Evolutionary conservation across 2,329 filamentous ascomycete genomes (phyloP).

Genomic region (Venturia asperata): DNA sequence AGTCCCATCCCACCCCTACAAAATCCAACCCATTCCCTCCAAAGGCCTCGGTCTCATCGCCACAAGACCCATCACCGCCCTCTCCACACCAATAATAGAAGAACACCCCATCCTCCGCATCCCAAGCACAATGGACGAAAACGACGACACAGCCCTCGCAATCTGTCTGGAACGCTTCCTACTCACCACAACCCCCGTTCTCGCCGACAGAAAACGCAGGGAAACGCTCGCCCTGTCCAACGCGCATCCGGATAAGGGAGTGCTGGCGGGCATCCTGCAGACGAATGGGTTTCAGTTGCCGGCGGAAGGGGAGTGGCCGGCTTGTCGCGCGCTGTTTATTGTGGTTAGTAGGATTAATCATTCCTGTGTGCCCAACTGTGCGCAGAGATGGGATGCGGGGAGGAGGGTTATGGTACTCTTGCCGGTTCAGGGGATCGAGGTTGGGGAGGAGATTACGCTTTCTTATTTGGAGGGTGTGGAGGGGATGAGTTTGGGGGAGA

Average conservation of each 20-base stretch:
- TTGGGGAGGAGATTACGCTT: neutral
- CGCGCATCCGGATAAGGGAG: neutral
- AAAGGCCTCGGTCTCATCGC: neutral
- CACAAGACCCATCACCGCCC: neutral
- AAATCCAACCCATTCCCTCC: neutral
- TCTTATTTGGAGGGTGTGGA: neutral
- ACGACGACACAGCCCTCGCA: neutral
- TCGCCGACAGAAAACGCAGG: neutral
- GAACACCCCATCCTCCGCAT: neutral
- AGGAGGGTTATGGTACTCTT: neutral
- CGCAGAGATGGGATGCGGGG: neutral
- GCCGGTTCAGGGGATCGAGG: neutral
- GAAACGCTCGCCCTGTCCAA: neutral
- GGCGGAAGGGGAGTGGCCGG: neutral
- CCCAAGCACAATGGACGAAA: conserved; percentile 5
- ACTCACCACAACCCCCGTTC: neutral
- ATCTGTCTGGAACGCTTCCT: neutral
- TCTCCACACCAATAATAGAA: neutral
- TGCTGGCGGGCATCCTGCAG: neutral
- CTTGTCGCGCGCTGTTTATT: neutral
- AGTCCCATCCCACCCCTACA: neutral
- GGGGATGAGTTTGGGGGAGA: neutral
- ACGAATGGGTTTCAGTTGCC: conserved; percentile 2
- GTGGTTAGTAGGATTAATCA: neutral
- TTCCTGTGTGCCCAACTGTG: conserved; percentile 4